Evolutionary conservation across 129 eudicot species (phyloP), one percentile per base, ranked within the genome.

Genomic region (Deinandra increscens): DNA sequence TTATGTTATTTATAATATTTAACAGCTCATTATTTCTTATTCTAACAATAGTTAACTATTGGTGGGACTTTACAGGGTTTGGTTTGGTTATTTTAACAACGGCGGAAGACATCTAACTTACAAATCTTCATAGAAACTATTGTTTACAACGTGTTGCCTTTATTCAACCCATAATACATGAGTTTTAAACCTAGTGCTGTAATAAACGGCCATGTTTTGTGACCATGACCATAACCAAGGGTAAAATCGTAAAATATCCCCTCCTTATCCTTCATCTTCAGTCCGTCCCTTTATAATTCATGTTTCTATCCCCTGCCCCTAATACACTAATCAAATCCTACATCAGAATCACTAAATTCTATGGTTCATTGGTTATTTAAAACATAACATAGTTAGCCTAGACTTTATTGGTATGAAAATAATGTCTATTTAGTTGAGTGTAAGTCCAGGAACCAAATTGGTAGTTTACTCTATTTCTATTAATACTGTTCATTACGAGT

Each of bases 171-270:
- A n/a, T n/a, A n/a, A n/a, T n/a, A n/a, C n/a, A n/a, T n/a, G n/a
- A n/a, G n/a, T n/a, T n/a, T n/a, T n/a, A n/a, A n/a, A n/a, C n/a
- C n/a, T n/a, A n/a, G n/a, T n/a, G 31, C 31, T 26, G 31, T 26
- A 26, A 26, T 26, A 64, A 64, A 64, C 19, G 34, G 51, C 5
- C 51, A n/a, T 48, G 45, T 67, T 31, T 46, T 48, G 42, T 46
- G 31, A 60, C 31, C 42, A 22, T 66, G 71, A 29, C 11, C 37
- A 43, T 44, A 66, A 12, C 49, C 51, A 66, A 45, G 70, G 42
- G n/a, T 44, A 45, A 66, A 45, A 33, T 7, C 31, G 39, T 26
- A 66, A 22, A 44, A 5, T 67, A 7, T 7, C 36, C 56, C 63
- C 31, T 6, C 17, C 55, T 14, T 37, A 26, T 7, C 3, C 42